Percentiles rank a stretch among this genome's conserved stretches.
phyloP scores from a whole-genome alignment of 257 asterid species.

The Catharanthus roseus region DNA sequence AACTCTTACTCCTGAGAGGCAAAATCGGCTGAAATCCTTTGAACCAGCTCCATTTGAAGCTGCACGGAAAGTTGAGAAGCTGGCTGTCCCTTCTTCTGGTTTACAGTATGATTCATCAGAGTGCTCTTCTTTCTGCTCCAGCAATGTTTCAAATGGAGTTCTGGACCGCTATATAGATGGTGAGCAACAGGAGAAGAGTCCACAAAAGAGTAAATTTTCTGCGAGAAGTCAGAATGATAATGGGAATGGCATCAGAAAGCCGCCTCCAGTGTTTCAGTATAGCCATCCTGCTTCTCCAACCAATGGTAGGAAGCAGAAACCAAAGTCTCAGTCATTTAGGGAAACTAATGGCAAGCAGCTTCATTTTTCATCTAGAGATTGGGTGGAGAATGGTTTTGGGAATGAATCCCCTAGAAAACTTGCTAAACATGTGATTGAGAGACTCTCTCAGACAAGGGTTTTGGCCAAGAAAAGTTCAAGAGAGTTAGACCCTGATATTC shows the following conservation, averaged over 20 bases:
- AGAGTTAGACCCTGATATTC: slow-evolving; percentile 52
- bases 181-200: slow-evolving; percentile 63
- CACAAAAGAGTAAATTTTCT: slow-evolving; percentile 29
- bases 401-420: slow-evolving; percentile 74
- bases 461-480: slow-evolving; percentile 44
- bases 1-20: slow-evolving; percentile 79
- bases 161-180: slow-evolving; percentile 92
- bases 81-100: slow-evolving; percentile 33
- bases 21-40: slow-evolving; percentile 28
- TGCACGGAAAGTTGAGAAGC: slow-evolving; percentile 39
- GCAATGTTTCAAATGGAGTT: slow-evolving; percentile 68
- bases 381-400: slow-evolving; percentile 44
- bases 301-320: slow-evolving; percentile 59
- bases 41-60: slow-evolving; percentile 34
- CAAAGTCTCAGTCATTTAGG: slow-evolving; percentile 76
- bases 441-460: slow-evolving; percentile 73
- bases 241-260: slow-evolving; percentile 40
- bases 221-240: slow-evolving; percentile 35
- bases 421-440: slow-evolving; percentile 87
- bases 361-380: slow-evolving; percentile 44
- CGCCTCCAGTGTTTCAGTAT: slow-evolving; percentile 51
- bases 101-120: slow-evolving; percentile 62
- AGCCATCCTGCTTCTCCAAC: slow-evolving; percentile 40
- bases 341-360: slow-evolving; percentile 44
- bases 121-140: slow-evolving; percentile 66